phyloP scores from a whole-genome alignment of 495 filamentous ascomycete species.

The Chaetomidium leptoderma region DNA sequence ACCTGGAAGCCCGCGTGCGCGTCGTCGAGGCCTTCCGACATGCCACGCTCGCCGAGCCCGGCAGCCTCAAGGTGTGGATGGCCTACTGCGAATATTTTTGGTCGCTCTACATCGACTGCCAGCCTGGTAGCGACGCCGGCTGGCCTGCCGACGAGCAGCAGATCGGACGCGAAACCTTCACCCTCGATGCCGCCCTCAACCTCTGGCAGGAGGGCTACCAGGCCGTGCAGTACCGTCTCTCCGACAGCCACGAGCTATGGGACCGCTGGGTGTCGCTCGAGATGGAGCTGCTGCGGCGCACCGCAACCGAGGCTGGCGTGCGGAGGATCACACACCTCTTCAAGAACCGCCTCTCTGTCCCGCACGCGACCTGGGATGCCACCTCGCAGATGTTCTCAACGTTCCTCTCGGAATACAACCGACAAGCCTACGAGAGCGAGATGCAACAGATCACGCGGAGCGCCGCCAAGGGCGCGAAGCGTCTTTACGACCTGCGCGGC shows the following conservation, averaged over 20 bases:
- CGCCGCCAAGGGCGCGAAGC: slow-evolving; percentile 65
- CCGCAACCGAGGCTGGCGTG: slow-evolving; percentile 54
- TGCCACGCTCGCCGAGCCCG: slow-evolving; percentile 76
- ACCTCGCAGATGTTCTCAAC: slow-evolving; percentile 79
- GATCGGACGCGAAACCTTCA: slow-evolving; percentile 74
- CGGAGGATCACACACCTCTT: slow-evolving; percentile 65
- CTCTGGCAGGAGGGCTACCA: slow-evolving; percentile 77
- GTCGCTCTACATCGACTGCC: slow-evolving; percentile 64
- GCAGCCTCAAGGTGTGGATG: slow-evolving; percentile 80
- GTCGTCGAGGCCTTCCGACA: slow-evolving; percentile 81
- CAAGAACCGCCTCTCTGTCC: slow-evolving; percentile 65
- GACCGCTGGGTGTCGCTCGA: slow-evolving; percentile 67
- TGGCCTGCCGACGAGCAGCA: slow-evolving; percentile 76
- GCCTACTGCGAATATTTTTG: slow-evolving; percentile 84
- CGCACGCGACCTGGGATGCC: slow-evolving; percentile 79
- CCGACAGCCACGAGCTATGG: slow-evolving; percentile 87
- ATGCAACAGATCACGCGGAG: slow-evolving; percentile 67
- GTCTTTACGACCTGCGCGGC: slow-evolving; percentile 63
- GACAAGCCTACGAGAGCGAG: slow-evolving; percentile 66
- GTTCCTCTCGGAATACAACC: slow-evolving; percentile 75
- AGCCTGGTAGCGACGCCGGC: slow-evolving; percentile 49
- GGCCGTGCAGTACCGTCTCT: slow-evolving; percentile 73
- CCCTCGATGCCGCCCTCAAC: slow-evolving; percentile 65
- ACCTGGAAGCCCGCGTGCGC: slow-evolving; percentile 55
- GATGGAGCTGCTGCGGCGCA: slow-evolving; percentile 52